These are phyloP conservation scores for Kodamaea sp. DNA, from an alignment of 1,139 yeast genomes.

Conservation along the genomic window DNA sequence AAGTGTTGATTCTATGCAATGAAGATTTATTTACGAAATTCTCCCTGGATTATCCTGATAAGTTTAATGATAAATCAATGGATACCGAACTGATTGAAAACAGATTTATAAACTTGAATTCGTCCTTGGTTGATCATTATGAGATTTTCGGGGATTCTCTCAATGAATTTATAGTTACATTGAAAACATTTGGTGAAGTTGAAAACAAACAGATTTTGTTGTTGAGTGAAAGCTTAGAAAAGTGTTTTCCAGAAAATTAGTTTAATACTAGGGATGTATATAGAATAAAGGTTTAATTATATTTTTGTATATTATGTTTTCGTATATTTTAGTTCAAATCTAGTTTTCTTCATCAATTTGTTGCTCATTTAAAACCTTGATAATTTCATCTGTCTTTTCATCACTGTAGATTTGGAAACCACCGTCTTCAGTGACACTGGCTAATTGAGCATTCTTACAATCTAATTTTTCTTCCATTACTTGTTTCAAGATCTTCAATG, in stretches of 20 bases:
- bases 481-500: conserved; percentile 87
- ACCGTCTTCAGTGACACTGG: conserved; percentile 80
- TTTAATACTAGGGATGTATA: neutral
- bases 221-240: conserved; percentile 52
- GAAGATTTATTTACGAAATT: conserved; percentile 40
- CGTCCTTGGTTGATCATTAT: conserved; percentile 49
- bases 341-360: conserved; percentile 39
- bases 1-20: conserved; percentile 52
- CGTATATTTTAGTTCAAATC: neutral
- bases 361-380: conserved; percentile 70
- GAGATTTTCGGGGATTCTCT: conserved; percentile 54
- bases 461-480: conserved; percentile 99
- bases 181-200: conserved; percentile 57
- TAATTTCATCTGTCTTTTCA: conserved; percentile 78
- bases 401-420: conserved; percentile 89
- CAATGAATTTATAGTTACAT: conserved; percentile 50
- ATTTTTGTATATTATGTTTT: no score
- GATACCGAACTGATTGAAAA: conserved; percentile 36
- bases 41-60: conserved; percentile 36
- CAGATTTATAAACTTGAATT: conserved; percentile 45
- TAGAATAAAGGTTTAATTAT: neutral
- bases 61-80: conserved; percentile 35
- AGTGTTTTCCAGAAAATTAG: conserved; percentile 28
- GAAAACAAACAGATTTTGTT: conserved; percentile 57
- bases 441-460: conserved; percentile 91